Evolutionary conservation across 306 rosid species (phyloP), one percentile per base, ranked within the genome.

Genomic region (Pyrus betulifolia): DNA sequence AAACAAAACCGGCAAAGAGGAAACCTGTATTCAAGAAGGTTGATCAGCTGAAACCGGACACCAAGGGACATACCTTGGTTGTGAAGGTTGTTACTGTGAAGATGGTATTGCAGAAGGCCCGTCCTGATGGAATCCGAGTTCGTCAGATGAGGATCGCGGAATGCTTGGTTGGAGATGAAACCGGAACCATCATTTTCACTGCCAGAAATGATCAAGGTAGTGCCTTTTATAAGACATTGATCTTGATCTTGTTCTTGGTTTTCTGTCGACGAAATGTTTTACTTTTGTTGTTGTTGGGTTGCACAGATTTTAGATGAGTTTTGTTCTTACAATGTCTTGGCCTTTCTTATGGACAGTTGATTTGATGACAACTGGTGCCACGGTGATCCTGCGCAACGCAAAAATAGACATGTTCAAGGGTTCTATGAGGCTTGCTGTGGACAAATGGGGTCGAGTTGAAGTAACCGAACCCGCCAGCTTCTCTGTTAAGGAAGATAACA

Each of bases 21-120:
- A 75, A 75, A 51, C 78, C 84, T 25, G 80, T 69, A 22, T 19
- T 67, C 79, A 76, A 71, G 44, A 69, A 67, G 38, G 77, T 82
- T 44, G 67, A 78, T 4, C 80, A 69, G n/a, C 77, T 74, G 30
- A 69, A 65, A 57, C 78, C 78, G 38, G 78, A 51, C 63, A 75
- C 78, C 22, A 75, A 62, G 46, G 78, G 71, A 4, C 78, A 64
- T 33, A 75, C 78, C 31, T 46, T 75, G 45, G 28, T 33, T 19
- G 78, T 75, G 8, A 75, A 75, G 28, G 78, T 75, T 31, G 71
- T 75, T 5, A 64, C 49, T 30, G 12, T 61, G 30, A 75, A 75
- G 49, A 75, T 46, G 71, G 71, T 75, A 23, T 21, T 75, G 78
- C 78, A 75, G 71, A 74, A 74, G 78, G 71, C 30, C 31, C 49